These are phyloP conservation scores for Emericellopsis cladophorae DNA, from an alignment of 2,329 filamentous ascomycete genomes.

Conservation along the genomic window DNA sequence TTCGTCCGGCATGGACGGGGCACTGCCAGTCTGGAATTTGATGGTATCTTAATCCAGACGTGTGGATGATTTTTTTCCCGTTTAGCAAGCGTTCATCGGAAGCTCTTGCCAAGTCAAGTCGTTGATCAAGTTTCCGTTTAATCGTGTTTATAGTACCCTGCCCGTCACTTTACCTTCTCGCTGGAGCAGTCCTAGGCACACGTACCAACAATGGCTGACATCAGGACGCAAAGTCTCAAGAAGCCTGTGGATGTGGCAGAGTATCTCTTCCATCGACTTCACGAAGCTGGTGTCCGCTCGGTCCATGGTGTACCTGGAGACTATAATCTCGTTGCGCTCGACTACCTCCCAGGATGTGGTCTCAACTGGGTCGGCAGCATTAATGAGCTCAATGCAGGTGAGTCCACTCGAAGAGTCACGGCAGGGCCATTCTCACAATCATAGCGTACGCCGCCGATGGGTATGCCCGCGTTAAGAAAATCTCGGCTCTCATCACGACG, in stretches of 20 bases:
- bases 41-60: no score
- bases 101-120: no score
- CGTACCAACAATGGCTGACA: conserved; percentile 18
- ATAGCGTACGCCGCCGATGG: conserved; percentile 68
- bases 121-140: no score
- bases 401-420: conserved; percentile 9
- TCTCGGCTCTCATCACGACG: conserved; percentile 59
- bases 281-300: conserved; percentile 50
- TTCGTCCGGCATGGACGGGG: no score
- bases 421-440: conserved; percentile 1
- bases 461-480: conserved; percentile 61
- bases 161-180: background rate
- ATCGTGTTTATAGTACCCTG: background rate
- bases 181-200: background rate
- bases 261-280: conserved; percentile 53
- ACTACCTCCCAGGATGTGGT: conserved; percentile 46
- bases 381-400: conserved; percentile 62
- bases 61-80: no score
- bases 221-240: conserved; percentile 27
- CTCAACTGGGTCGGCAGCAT: conserved; percentile 57
- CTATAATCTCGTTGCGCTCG: conserved; percentile 58
- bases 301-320: conserved; percentile 61
- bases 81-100: no score
- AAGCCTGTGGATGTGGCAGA: conserved; percentile 48
- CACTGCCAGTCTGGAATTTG: no score